Conservation (phyloP, 768 basidiomycete genomes). For the Russula virescens region DNA sequence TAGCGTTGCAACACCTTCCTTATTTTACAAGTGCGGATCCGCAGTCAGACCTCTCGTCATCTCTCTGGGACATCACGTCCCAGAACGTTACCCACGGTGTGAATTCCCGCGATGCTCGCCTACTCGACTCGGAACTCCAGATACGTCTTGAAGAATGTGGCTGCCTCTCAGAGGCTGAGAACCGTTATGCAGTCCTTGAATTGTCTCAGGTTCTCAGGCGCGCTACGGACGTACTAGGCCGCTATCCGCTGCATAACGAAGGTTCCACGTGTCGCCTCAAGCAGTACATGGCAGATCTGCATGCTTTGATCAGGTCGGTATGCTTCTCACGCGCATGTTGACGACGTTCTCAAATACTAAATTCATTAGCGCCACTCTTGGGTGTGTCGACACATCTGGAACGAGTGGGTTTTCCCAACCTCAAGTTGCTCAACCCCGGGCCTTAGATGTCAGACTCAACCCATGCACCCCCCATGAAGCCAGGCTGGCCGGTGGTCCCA, state of each 20-base stretch:
- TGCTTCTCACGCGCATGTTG: too few relatives aligned
- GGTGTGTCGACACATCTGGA: neutral
- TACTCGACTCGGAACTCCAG: neutral
- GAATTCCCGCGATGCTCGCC: too few relatives aligned
- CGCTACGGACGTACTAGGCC: slow-evolving; percentile 49
- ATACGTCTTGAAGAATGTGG: slow-evolving; percentile 40
- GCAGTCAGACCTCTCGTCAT: neutral
- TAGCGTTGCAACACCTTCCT: neutral
- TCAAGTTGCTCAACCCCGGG: too few relatives aligned
- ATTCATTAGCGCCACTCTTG: neutral
- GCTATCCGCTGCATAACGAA: slow-evolving; percentile 37
- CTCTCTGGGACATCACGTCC: neutral
- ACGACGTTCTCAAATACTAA: neutral
- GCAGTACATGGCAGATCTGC: slow-evolving; percentile 46
- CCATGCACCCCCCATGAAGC: neutral
- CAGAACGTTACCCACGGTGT: too few relatives aligned
- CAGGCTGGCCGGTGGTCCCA: too few relatives aligned
- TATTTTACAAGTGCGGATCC: neutral
- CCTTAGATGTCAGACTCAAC: neutral
- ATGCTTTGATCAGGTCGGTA: slow-evolving; percentile 47
- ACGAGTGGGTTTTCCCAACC: neutral
- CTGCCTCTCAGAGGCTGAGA: slow-evolving; percentile 49
- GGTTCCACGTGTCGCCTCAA: slow-evolving; percentile 34
- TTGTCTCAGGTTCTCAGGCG: slow-evolving; percentile 58
- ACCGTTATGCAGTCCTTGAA: slow-evolving; percentile 56